These are phyloP conservation scores for Vigna unguiculata DNA, from an alignment of 306 rosid genomes.

Conservation along the genomic window DNA sequence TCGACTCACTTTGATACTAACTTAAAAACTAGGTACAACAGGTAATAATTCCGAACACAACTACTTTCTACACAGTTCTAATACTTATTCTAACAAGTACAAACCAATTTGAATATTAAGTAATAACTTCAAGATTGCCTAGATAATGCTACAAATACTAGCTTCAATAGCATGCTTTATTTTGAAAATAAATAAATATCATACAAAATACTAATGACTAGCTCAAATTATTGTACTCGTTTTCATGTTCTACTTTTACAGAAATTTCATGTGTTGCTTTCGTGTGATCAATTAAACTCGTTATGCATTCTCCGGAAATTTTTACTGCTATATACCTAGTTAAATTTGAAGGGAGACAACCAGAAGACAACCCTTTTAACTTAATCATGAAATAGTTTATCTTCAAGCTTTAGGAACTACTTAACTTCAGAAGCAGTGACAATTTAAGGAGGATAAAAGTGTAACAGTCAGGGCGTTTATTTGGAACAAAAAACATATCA, in stretches of 20 bases:
- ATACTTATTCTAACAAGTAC: no score
- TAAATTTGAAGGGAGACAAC: neutral
- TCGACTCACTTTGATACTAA: no score
- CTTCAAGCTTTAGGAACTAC: neutral
- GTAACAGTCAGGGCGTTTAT: neutral
- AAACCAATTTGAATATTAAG: neutral
- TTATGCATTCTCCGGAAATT: neutral
- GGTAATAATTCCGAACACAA: no score
- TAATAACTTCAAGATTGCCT: neutral
- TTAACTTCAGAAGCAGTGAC: conserved; percentile 1
- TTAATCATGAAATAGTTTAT: neutral
- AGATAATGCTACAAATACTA: neutral
- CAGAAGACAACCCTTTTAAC: neutral
- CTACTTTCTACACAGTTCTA: no score
- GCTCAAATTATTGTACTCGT: neutral
- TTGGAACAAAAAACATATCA: conserved; percentile 19
- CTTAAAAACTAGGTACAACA: no score
- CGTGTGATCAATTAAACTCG: neutral
- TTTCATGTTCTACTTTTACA: neutral
- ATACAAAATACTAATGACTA: neutral
- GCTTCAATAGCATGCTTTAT: neutral
- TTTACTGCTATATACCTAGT: neutral
- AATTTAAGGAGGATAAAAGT: neutral
- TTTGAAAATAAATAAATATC: neutral
- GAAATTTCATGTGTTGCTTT: neutral